These are phyloP conservation scores for Leccinum disarticulatum DNA, from an alignment of 768 basidiomycete genomes.

Conservation along the genomic window DNA sequence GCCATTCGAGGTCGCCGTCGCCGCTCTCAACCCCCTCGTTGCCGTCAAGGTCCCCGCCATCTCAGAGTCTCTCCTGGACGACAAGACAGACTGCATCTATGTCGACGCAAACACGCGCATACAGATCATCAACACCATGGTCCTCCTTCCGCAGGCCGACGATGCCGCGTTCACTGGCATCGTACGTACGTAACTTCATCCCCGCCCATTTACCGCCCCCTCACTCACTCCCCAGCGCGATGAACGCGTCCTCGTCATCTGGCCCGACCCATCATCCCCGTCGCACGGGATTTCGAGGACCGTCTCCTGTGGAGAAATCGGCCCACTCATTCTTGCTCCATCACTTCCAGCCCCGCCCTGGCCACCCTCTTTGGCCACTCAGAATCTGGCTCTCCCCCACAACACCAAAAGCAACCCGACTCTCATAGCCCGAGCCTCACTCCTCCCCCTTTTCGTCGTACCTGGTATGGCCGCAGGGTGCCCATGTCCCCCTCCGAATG, in stretches of 20 bases:
- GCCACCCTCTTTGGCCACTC: conserved; percentile 41
- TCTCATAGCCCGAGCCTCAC: conserved; percentile 22
- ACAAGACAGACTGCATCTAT: conserved; percentile 38
- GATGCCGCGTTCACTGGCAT: conserved; percentile 74
- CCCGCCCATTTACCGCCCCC: background rate
- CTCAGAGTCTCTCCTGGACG: conserved; percentile 35
- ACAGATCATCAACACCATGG: conserved; percentile 79
- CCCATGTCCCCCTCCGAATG: conserved; percentile 34
- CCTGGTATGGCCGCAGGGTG: conserved; percentile 62
- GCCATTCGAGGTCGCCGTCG: conserved; percentile 54
- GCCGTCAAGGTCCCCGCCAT: conserved; percentile 54
- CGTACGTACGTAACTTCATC: conserved; percentile 47
- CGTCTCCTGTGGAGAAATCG: conserved; percentile 53
- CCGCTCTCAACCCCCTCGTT: conserved; percentile 53
- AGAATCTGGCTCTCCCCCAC: conserved; percentile 20
- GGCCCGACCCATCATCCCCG: conserved; percentile 77
- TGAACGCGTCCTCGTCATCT: conserved; percentile 81
- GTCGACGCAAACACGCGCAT: conserved; percentile 66
- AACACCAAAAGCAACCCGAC: conserved; percentile 15
- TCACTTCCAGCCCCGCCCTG: conserved; percentile 29
- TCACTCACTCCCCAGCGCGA: conserved; percentile 51
- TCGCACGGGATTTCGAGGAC: conserved; percentile 51
- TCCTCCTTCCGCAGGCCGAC: conserved; percentile 59
- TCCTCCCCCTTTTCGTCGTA: conserved; percentile 40
- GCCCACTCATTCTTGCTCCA: conserved; percentile 25